Conservation (phyloP, 73 alveolate genomes). For the Paraurostyla sp. region DNA sequence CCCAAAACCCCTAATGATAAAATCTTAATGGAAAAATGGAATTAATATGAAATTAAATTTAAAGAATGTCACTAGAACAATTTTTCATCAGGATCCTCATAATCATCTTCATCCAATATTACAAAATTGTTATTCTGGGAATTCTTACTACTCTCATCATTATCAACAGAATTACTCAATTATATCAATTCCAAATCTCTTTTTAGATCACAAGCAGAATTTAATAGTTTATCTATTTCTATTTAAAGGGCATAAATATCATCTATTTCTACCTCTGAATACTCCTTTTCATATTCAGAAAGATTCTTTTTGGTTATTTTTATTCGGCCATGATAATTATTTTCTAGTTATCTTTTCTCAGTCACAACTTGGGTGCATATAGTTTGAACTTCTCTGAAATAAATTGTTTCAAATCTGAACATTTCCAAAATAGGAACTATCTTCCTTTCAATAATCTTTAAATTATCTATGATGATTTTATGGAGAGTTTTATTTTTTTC, state of each 20-base stretch:
- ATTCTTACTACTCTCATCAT: not conserved
- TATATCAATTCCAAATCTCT: slow-evolving; percentile 2
- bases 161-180: not conserved
- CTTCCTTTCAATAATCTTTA: not conserved
- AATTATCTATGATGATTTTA: slow-evolving; percentile 9
- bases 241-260: not conserved
- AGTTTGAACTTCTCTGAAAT: slow-evolving; percentile 20
- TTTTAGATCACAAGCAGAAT: not conserved
- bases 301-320: not conserved
- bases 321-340: slow-evolving; percentile 1
- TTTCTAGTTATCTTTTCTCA: not conserved
- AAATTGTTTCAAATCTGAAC: not conserved
- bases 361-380: not conserved
- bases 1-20: no score
- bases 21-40: no score
- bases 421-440: slow-evolving; percentile 3
- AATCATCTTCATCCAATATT: slow-evolving; percentile 35
- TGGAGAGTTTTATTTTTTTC: slow-evolving; percentile 2
- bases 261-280: not conserved
- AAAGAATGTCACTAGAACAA: no score
- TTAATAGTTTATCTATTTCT: not conserved
- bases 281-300: not conserved
- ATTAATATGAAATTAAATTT: no score
- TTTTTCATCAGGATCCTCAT: slow-evolving; percentile 55
- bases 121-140: not conserved